Evolutionary conservation across 2,329 filamentous ascomycete species (phyloP), one percentile per base, ranked within the genome.

Genomic region (Exophiala sp.): DNA sequence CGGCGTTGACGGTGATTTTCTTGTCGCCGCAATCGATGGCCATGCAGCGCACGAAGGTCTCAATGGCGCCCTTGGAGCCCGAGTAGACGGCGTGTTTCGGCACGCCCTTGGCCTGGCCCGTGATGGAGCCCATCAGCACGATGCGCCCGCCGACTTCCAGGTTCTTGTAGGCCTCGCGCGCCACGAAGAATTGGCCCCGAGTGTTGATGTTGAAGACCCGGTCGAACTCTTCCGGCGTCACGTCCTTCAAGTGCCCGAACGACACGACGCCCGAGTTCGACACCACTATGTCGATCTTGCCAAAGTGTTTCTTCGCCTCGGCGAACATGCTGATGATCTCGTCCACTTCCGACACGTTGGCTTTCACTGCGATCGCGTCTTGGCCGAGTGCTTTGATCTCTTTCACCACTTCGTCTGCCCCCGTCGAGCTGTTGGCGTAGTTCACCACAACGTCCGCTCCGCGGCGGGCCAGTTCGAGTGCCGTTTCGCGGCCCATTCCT

Each of bases 31-130:
- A 81, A 71, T 86, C 82, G 64, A 76, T 82, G 3, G 85, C 82
- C 69, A 88, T 85, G 60, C 78, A 81, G 65, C 85, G 83, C 59
- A 85, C 83, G 68, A 88, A 86, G 9, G 83, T 83, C 68, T 88
- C 85, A 53, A 88, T 82, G 30, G 85, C 81, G 60, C 83, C 85
- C 74, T 89, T 89, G 66, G 76, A 81, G 11, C 80, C 84, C 18
- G 84, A 85, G 74, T 89, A 89, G 41, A 89, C 75, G 11, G 82
- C 76, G 66, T 88, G 85, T 63, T 81, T 79, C 53, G 82, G 81
- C 14, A 88, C 82, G 42, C 78, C 82, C 65, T 80, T 77, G 50
- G 69, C 84, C 72, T 84, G 68, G 65, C 83, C 68, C 0, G 83
- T 83, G 66, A 87, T 87, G 51, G 78, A 83, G 38, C 57, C 58